phyloP scores from a whole-genome alignment of 306 rosid species.

The Cicer yamashitae region DNA sequence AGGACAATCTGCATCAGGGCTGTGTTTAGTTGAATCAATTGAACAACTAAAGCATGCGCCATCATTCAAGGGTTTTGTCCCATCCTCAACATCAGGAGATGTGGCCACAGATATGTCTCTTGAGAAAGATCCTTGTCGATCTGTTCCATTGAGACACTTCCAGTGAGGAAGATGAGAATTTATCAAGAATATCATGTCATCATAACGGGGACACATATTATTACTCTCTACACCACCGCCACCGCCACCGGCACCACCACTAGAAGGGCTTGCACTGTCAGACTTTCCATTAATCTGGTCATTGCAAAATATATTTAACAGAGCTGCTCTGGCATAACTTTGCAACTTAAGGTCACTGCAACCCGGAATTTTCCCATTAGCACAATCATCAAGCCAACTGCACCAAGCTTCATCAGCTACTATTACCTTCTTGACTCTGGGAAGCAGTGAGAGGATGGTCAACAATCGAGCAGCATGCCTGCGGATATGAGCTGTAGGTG shows the following conservation, averaged over 20 bases:
- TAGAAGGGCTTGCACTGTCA: constrained; percentile 44
- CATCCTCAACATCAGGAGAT: constrained; percentile 50
- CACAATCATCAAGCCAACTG: constrained; percentile 93
- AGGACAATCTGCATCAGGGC: constrained; percentile 53
- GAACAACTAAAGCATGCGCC: constrained; percentile 47
- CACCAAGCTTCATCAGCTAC: constrained; percentile 73
- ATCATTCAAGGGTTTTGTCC: constrained; percentile 46
- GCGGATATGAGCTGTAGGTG: constrained; percentile 93
- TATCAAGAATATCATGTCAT: constrained; percentile 77
- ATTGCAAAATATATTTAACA: constrained; percentile 69
- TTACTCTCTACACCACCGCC: constrained; percentile 46
- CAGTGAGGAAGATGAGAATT: constrained; percentile 91
- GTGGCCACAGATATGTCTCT: constrained; percentile 45
- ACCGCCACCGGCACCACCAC: constrained; percentile 40
- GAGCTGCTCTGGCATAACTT: constrained; percentile 89
- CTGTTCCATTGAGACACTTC: constrained; percentile 62
- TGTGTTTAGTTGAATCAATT: constrained; percentile 45
- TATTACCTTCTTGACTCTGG: constrained; percentile 74
- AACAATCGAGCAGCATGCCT: constrained; percentile 91
- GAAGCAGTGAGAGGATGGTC: constrained; percentile 82
- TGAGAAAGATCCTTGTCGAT: constrained; percentile 45
- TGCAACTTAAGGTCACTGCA: constrained; percentile 85
- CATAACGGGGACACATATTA: constrained; percentile 70
- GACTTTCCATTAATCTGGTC: constrained; percentile 49
- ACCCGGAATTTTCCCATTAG: constrained; percentile 82